Conservation (phyloP, 2,329 filamentous ascomycete genomes). For the Neonectria neomacrospora region DNA sequence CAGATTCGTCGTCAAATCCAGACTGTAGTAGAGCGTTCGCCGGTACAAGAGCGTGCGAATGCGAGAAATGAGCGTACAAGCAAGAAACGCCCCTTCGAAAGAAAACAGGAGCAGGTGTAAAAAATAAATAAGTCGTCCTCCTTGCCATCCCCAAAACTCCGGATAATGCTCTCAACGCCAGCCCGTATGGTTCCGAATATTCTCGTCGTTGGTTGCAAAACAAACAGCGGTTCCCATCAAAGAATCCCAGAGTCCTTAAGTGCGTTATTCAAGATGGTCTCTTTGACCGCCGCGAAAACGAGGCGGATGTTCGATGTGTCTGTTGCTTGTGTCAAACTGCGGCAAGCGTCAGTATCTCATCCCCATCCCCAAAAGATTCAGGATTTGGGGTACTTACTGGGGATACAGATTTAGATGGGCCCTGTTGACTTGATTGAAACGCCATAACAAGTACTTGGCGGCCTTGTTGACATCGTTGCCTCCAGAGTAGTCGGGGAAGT, state of each 20-base stretch:
- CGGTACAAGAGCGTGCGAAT: slow-evolving; percentile 24
- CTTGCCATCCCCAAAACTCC: slow-evolving; percentile 41
- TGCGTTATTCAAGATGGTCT: slow-evolving; percentile 98
- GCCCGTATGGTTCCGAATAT: slow-evolving; percentile 36
- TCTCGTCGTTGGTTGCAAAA: slow-evolving; percentile 37
- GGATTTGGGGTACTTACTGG: slow-evolving; percentile 73
- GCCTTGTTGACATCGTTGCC: slow-evolving; percentile 98
- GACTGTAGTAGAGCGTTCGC: slow-evolving; percentile 22
- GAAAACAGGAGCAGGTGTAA: slow-evolving; percentile 38
- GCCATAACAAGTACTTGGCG: slow-evolving; percentile 96
- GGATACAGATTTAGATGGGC: slow-evolving; percentile 97
- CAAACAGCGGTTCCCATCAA: slow-evolving; percentile 55
- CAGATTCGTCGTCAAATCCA: slow-evolving; percentile 26
- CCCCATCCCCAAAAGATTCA: neutral
- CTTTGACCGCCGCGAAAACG: slow-evolving; percentile 97
- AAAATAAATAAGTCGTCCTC: slow-evolving; percentile 41
- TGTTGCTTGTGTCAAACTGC: slow-evolving; percentile 94
- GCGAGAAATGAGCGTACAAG: slow-evolving; percentile 29
- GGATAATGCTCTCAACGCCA: slow-evolving; percentile 45
- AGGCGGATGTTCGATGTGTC: slow-evolving; percentile 98
- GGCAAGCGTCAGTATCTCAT: slow-evolving; percentile 28
- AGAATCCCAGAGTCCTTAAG: slow-evolving; percentile 98
- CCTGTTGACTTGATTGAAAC: slow-evolving; percentile 98
- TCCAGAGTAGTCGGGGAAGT: slow-evolving; percentile 97
- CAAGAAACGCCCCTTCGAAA: slow-evolving; percentile 35